A percentile compares a stretch with the other conserved stretches of the same genome.
Conservation (phyloP, 2,329 filamentous ascomycete genomes). For the Geosmithia flava region DNA sequence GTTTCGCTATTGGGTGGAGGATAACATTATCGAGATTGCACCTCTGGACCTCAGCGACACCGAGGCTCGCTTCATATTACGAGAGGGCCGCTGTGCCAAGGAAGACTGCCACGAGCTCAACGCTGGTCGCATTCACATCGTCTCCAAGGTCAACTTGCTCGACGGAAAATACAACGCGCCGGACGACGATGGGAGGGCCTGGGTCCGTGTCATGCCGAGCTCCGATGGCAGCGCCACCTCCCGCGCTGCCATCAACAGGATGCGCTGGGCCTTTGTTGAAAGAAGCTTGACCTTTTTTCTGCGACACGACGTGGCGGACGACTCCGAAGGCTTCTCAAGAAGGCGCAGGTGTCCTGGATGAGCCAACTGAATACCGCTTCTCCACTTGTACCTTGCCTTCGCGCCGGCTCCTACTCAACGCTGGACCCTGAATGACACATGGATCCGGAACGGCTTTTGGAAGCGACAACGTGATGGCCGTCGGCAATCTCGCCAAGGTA, state of each 20-base stretch:
- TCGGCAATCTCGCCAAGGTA: background rate
- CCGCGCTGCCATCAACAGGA: slow-evolving; percentile 14
- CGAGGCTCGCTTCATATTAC: slow-evolving; percentile 18
- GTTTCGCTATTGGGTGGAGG: slow-evolving; percentile 24
- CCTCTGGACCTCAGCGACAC: slow-evolving; percentile 19
- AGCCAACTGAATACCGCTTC: background rate
- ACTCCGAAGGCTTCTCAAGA: background rate
- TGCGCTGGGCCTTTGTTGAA: slow-evolving; percentile 25
- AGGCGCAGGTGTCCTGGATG: background rate
- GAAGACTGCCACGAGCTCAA: slow-evolving; percentile 21
- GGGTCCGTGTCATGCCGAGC: slow-evolving; percentile 18
- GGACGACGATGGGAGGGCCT: slow-evolving; percentile 12
- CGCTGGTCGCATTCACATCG: slow-evolving; percentile 18
- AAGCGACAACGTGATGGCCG: too few species aligned
- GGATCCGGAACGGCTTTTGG: too few species aligned
- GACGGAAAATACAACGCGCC: slow-evolving; percentile 18
- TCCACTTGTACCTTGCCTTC: background rate
- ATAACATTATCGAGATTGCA: slow-evolving; percentile 23
- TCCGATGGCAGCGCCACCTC: slow-evolving; percentile 13
- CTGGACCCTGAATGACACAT: too few species aligned
- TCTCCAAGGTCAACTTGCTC: slow-evolving; percentile 24
- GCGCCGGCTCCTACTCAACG: too few species aligned
- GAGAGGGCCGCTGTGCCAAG: slow-evolving; percentile 20
- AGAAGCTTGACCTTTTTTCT: slow-evolving; percentile 23
- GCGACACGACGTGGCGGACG: slow-evolving; percentile 18